Evolutionary conservation across 139 green algal genomes (phyloP).

Genomic region (Penium margaritaceum): DNA sequence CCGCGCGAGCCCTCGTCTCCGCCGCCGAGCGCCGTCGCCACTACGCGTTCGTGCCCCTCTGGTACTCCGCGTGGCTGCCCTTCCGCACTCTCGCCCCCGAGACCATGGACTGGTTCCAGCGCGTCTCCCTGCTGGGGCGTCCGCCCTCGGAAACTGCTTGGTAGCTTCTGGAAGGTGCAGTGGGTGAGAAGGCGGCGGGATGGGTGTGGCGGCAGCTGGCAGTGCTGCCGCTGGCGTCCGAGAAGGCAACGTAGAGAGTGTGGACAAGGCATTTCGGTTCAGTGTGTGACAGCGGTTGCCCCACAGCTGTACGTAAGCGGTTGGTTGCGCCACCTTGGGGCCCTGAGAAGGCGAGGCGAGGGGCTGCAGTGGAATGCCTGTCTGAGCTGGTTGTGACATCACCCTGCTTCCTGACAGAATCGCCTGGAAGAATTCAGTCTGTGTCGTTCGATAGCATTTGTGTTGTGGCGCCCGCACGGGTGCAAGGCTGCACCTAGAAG

Average conservation of each 20-base stretch:
- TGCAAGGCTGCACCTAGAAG: no score
- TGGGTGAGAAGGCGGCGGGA: not conserved
- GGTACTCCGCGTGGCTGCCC: conserved; percentile 28
- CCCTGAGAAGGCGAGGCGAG: no score
- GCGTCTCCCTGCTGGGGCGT: conserved; percentile 21
- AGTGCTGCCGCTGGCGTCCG: not conserved
- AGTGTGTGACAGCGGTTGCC: no score
- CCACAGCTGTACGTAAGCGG: no score
- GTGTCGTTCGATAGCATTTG: no score
- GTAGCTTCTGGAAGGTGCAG: not conserved
- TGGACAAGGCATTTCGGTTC: no score
- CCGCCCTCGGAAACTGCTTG: not conserved
- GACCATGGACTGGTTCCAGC: conserved; percentile 20
- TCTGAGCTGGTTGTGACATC: no score
- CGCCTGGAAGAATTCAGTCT: no score
- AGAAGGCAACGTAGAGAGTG: not conserved
- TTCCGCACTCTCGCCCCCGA: conserved; percentile 37
- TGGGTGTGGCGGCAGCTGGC: not conserved
- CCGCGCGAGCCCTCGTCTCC: conserved; percentile 19
- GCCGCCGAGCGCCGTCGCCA: not conserved
- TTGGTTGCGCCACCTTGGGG: no score
- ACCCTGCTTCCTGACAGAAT: no score
- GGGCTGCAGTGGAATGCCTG: no score
- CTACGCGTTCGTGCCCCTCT: conserved; percentile 35
- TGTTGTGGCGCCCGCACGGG: no score